Conservation (phyloP, 768 basidiomycete species). For the Boletus patriciae region DNA sequence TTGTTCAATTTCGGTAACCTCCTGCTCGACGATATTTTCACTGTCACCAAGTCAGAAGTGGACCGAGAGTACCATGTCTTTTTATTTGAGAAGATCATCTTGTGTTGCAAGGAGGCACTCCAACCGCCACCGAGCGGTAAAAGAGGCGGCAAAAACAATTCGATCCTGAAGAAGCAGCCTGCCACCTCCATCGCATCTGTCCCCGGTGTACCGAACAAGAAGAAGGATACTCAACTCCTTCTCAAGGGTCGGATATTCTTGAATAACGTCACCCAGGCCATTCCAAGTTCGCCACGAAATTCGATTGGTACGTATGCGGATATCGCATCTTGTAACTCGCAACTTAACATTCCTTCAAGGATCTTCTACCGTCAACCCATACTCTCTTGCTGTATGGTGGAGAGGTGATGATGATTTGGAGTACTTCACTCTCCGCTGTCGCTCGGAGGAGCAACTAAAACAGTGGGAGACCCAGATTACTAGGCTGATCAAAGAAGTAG, state of each 20-base stretch:
- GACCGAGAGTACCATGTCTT: conserved; percentile 99
- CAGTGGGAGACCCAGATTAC: conserved; percentile 93
- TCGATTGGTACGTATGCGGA: conserved; percentile 55
- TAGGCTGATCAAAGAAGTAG: conserved; percentile 77
- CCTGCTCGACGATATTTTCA: conserved; percentile 91
- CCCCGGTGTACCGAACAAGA: conserved; percentile 55
- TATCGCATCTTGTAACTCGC: background rate
- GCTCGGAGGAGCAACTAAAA: conserved; percentile 86
- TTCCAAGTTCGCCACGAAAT: conserved; percentile 55
- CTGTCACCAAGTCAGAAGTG: conserved; percentile 93
- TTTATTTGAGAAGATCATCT: conserved; percentile 97
- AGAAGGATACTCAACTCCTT: conserved; percentile 77
- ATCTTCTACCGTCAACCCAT: conserved; percentile 53
- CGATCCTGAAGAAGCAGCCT: conserved; percentile 82
- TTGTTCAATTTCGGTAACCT: conserved; percentile 92
- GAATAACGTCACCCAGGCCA: conserved; percentile 88
- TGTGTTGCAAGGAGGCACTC: conserved; percentile 94
- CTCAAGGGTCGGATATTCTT: conserved; percentile 97
- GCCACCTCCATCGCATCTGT: conserved; percentile 49
- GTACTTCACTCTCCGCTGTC: conserved; percentile 91
- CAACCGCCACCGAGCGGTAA: conserved; percentile 57
- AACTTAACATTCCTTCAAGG: conserved; percentile 33
- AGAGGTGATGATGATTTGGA: conserved; percentile 91
- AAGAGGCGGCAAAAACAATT: conserved; percentile 81
- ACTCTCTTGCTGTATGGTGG: conserved; percentile 92